Percentiles rank a stretch among this genome's conserved stretches.
These are phyloP conservation scores for Globisporangium uncinulatum DNA, from an alignment of 352 stramenopile species.

Conservation along the genomic window DNA sequence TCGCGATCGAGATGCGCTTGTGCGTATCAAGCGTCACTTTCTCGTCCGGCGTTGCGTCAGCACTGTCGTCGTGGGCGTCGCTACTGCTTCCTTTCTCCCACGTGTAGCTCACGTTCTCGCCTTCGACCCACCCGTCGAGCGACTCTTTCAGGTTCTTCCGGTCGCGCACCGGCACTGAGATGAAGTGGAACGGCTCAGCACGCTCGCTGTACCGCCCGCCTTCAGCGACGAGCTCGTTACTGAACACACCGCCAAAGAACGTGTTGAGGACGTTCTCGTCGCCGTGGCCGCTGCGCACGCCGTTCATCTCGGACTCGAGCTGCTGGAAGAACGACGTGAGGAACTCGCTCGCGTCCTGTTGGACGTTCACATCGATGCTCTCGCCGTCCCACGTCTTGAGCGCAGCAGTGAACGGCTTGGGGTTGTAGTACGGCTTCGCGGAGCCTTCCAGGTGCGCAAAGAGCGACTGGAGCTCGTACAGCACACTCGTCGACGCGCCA, in stretches of 20 bases:
- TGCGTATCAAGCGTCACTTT: slow-evolving; percentile 86
- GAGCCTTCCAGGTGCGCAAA: slow-evolving; percentile 88
- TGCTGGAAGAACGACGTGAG: slow-evolving; percentile 92
- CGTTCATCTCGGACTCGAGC: slow-evolving; percentile 88
- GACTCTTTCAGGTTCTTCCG: slow-evolving; percentile 83
- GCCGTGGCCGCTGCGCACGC: slow-evolving; percentile 32
- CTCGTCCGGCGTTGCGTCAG: slow-evolving; percentile 21
- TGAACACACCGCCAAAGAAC: slow-evolving; percentile 89
- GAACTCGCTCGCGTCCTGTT: slow-evolving; percentile 93
- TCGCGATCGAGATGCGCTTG: slow-evolving; percentile 88
- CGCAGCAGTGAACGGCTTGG: slow-evolving; percentile 61
- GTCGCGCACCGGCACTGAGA: slow-evolving; percentile 86
- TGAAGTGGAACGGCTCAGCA: slow-evolving; percentile 89
- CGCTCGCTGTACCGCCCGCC: slow-evolving; percentile 83
- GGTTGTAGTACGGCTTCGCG: slow-evolving; percentile 83
- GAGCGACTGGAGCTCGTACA: slow-evolving; percentile 88
- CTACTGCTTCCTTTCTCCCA: slow-evolving; percentile 53
- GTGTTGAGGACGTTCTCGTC: slow-evolving; percentile 82
- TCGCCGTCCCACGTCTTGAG: slow-evolving; percentile 89
- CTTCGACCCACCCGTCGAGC: slow-evolving; percentile 83
- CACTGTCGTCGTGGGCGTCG: slow-evolving; percentile 17
- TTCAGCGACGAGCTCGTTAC: slow-evolving; percentile 89
- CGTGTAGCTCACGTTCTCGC: slow-evolving; percentile 88
- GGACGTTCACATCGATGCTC: slow-evolving; percentile 84
- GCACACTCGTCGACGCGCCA: slow-evolving; percentile 22